Base-by-base conservation (phyloP, 345 rosid genomes). In the Camelina sativa region DNA sequence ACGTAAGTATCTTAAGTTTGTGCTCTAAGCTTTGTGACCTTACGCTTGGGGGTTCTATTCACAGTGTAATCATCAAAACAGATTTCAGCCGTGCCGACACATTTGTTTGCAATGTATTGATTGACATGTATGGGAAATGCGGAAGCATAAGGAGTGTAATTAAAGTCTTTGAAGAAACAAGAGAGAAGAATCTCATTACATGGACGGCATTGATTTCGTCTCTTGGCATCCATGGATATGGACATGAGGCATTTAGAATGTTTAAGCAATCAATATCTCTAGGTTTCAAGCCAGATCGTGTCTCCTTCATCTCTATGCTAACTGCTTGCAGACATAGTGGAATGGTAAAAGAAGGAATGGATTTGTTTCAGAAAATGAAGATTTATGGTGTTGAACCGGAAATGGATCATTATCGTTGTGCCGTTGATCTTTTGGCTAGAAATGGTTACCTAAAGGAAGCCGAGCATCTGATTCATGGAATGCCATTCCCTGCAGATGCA, bases 121-220 rank as follows among this genome's bases (percentile, higher is more conserved):
- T 94, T 80, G 90, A 88, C 83, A 90, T 94, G 97, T 90, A 94
- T 76, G 96, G 97, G 77, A 91, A 91, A 82, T 91, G 96, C 70
- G 98, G 96, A 51, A 78, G 80, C 83, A 65, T 81, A 11, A 43
- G 46, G 62, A 85, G 86, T 73, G 80, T 85, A 16, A 44, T 81
- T 40, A 83, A 85, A 77, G 69, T 82, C 61, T 91, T 91, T 38
- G 76, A 82, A 38, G 69, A 67, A 63, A 75, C 84, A 80, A 67
- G 71, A 7, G 82, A 84, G 48, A 87, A 82, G 78, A 93, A 88
- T 60, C 60, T 85, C 69, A 77, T 93, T 72, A 84, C 98, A 52
- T 94, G 97, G 98, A 94, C 98, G 5, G 68, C 85, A 58, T 63
- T 93, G 71, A 82, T 93, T 73, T 86, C 92, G 12, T 85, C 92